Conservation (phyloP, 2,329 filamentous ascomycete genomes). For the Mycosphaerella sp. region DNA sequence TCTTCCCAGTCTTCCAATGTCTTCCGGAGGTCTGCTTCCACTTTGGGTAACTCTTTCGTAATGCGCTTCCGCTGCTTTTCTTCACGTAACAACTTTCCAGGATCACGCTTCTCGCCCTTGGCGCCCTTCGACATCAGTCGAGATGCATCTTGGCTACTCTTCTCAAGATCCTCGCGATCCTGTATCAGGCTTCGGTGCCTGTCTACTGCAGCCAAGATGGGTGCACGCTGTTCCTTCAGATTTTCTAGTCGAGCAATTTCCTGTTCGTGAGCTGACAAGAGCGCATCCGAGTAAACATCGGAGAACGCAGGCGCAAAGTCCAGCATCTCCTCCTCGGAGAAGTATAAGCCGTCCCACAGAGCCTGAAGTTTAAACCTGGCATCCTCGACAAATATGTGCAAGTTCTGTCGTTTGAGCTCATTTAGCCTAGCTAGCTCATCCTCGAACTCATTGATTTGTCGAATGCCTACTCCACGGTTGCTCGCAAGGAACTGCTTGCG, state of each 20-base stretch:
- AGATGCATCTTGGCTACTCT: conserved; percentile 90
- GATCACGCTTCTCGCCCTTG: conserved; percentile 91
- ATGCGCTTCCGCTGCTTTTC: conserved; percentile 99
- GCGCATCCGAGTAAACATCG: conserved; percentile 92
- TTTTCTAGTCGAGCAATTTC: conserved; percentile 78
- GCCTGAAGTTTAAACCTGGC: conserved; percentile 84
- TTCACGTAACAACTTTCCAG: conserved; percentile 84
- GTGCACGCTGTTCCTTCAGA: conserved; percentile 79
- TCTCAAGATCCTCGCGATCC: conserved; percentile 80
- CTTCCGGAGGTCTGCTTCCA: conserved; percentile 75
- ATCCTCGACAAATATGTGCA: conserved; percentile 95
- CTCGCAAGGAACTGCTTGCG: conserved; percentile 77
- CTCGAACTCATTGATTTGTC: conserved; percentile 93
- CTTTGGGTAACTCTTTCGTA: conserved; percentile 88
- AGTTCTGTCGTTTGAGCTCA: conserved; percentile 88
- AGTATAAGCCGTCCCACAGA: conserved; percentile 89
- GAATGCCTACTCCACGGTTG: conserved; percentile 84
- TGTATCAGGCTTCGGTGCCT: conserved; percentile 74
- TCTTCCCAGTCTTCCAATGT: conserved; percentile 84
- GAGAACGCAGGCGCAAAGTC: conserved; percentile 90
- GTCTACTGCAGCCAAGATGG: conserved; percentile 75
- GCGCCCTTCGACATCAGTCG: conserved; percentile 84
- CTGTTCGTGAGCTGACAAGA: conserved; percentile 88
- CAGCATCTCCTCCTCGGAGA: conserved; percentile 97
- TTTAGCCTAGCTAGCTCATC: conserved; percentile 81